Base-by-base conservation (phyloP, 1,139 yeast genomes). In the Williopsis jadinii region DNA sequence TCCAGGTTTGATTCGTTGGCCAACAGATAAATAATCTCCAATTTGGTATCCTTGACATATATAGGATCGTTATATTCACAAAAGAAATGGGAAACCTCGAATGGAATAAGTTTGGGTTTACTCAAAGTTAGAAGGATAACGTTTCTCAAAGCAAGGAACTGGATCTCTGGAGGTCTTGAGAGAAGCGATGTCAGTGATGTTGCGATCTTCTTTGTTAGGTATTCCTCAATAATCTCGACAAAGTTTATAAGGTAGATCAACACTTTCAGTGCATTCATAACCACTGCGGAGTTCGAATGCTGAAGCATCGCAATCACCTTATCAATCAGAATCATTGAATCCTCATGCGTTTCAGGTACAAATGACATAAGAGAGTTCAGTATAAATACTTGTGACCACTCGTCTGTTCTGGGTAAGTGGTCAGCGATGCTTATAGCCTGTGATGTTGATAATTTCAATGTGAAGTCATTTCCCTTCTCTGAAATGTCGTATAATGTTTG, bases 11-110 rank as follows among this genome's bases (percentile, higher is more conserved):
- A 50, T 43, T 77, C 81, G 50, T 77, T 74, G 2, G 97, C 95
- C 37, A 90, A 64, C 30, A 87, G 65, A 54, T 84, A 87, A 28
- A 90, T 78, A 43, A 92, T 84, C 56, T 90, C 97, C 36, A 92
- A 68, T 55, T 92, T 90, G 9, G 97, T 85, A 53, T 88, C 94
- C 60, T 88, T 87, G 56, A 92, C 82, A 58, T 84, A 92, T 19
- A 85, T 79, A 0, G 95, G 94, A 59, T 90, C 97, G 56, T 84
- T 83, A 54, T 77, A 85, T 48, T 80, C 79, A 61, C 94, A 82
- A 60, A 86, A 87, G 59, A 90, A 86, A 64, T 80, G 76, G 43
- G 79, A 77, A 27, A 83, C 87, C 49, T 84, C 94, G 41, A 86
- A 67, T 19, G 66, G 57, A 6, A 85, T 64, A 44, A 86, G 66